These are phyloP conservation scores for Leccinum variicolor DNA, from an alignment of 768 basidiomycete genomes.

Conservation along the genomic window DNA sequence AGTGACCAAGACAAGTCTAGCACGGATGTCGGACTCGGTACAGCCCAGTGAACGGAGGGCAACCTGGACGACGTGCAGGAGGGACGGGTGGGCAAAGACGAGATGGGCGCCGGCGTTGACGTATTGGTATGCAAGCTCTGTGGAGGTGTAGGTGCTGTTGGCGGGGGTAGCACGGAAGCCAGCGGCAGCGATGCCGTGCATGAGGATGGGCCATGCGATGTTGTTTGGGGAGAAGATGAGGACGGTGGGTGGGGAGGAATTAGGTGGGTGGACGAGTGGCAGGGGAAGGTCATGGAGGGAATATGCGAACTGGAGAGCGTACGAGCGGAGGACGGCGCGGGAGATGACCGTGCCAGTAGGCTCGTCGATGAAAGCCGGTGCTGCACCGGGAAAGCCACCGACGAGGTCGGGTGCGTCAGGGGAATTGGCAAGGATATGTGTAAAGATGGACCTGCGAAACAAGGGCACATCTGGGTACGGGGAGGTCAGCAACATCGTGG, in stretches of 20 bases:
- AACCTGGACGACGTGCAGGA: constrained; percentile 50
- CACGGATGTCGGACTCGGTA: constrained; percentile 42
- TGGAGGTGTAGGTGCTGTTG: constrained; percentile 65
- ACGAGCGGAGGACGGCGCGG: constrained; percentile 48
- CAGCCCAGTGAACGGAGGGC: constrained; percentile 55
- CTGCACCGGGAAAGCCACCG: constrained; percentile 41
- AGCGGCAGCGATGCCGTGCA: constrained; percentile 52
- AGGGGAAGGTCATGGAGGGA: constrained; percentile 49
- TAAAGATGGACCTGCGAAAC: constrained; percentile 29
- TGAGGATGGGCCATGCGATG: constrained; percentile 49
- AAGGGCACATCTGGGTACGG: constrained; percentile 19
- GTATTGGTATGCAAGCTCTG: constrained; percentile 73
- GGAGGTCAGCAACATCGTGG: constrained; percentile 12
- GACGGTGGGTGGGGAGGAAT: constrained; percentile 42
- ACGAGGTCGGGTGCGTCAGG: constrained; percentile 26
- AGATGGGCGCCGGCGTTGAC: constrained; percentile 60
- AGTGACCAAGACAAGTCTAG: constrained; percentile 56
- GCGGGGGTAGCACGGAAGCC: constrained; percentile 69
- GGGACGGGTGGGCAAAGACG: constrained; percentile 62
- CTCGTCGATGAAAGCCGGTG: constrained; percentile 66
- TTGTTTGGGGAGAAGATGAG: constrained; percentile 72
- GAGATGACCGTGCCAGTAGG: constrained; percentile 53
- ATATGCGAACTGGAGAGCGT: constrained; percentile 54
- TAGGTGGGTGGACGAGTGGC: constrained; percentile 46
- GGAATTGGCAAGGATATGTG: constrained; percentile 24